A percentile compares a stretch with the other conserved stretches of the same genome.
These are phyloP conservation scores for Zasmidium citrigriseum DNA, from an alignment of 2,329 filamentous ascomycete genomes.

Conservation along the genomic window DNA sequence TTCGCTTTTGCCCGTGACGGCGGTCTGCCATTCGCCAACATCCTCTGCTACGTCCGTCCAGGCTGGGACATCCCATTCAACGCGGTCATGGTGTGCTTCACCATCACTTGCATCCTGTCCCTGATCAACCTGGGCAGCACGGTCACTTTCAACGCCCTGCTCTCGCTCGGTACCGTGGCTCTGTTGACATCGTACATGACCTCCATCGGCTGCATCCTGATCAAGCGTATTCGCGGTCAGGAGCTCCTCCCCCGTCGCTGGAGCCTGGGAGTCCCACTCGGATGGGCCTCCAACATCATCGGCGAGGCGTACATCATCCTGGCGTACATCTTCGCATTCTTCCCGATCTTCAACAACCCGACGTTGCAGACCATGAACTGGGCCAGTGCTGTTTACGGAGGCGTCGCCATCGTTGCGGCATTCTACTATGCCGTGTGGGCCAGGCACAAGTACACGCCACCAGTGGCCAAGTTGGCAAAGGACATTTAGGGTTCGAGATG, in stretches of 20 bases:
- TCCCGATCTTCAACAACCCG: conserved; percentile 26
- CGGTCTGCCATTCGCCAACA: conserved; percentile 41
- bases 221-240: conserved; percentile 28
- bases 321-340: conserved; percentile 29
- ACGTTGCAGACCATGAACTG: conserved; percentile 29
- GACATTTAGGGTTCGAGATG: conserved; percentile 16
- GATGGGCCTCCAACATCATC: conserved; percentile 26
- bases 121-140: conserved; percentile 38
- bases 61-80: conserved; percentile 31
- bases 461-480: conserved; percentile 23
- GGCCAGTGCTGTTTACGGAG: conserved; percentile 24
- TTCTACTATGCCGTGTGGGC: conserved; percentile 30
- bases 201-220: conserved; percentile 28
- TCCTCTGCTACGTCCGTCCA: conserved; percentile 25
- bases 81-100: conserved; percentile 27
- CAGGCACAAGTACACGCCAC: conserved; percentile 31
- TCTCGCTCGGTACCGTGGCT: conserved; percentile 39
- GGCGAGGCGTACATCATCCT: conserved; percentile 24
- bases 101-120: conserved; percentile 25
- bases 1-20: conserved; percentile 47
- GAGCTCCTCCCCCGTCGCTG: conserved; percentile 27
- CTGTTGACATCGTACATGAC: conserved; percentile 32
- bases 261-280: conserved; percentile 24
- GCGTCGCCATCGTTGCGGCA: conserved; percentile 22
- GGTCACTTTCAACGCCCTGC: conserved; percentile 45